Evolutionary conservation across 208 protist species (phyloP), one percentile per base, ranked within the genome.

Genomic region (Wallacemonas rigidus): DNA sequence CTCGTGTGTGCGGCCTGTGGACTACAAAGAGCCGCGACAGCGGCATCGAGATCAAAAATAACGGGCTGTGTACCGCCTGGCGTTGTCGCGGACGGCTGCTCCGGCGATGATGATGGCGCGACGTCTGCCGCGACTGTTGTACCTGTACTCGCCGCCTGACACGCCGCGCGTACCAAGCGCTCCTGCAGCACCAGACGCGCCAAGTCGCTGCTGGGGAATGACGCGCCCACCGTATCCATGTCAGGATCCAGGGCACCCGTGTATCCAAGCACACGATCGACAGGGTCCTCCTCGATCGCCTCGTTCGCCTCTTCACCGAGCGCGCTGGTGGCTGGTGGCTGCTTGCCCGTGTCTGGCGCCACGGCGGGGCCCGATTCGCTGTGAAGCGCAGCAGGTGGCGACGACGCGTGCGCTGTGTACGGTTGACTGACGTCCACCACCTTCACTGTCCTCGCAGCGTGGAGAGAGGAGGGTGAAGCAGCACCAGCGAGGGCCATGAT

Each of bases 401-500:
- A 35, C 5, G 60, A 14, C 7, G 57, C 12, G 38, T 44, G 3
- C 6, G 3, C 39, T 8, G 17, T 45, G 40, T 65, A 65, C 40
- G 62, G 40, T 26, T 43, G 53, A 45, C 80, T 81, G 36, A 74
- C 51, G 39, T 85, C 80, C 12, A 72, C 71, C 15, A 85, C 51
- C 58, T 77, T 76, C 54, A 85, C 67, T 44, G 76, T 74, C 14
- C 72, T 26, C 36, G 77, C 77, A 6, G 63, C 72, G 44, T 58
- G 9, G 2, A 17, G 39, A 3, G 8, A 45, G 6, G 55, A 67
- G 70, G 63, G 43, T 39, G 61, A 38, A 56, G 74, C 53, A 62
- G 80, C 82, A 0, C 88, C 88, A 1, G 78, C 62, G 38, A 86
- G 71, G 14, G 82, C 62, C 17, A 92, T 65, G 2, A 94, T 17